Conservation (phyloP, 768 basidiomycete species). For the Lactifluus volemus region DNA sequence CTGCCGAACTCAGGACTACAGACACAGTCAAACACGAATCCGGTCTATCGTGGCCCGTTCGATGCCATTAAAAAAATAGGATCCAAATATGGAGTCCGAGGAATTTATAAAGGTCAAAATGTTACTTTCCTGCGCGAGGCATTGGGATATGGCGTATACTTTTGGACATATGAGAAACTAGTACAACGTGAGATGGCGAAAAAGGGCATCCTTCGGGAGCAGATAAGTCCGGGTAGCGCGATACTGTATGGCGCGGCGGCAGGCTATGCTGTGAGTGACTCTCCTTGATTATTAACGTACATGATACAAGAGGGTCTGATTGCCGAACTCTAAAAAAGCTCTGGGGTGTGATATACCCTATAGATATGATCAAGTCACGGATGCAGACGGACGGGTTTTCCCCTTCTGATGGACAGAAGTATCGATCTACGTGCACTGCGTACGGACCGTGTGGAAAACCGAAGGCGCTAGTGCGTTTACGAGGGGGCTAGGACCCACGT, state of each 20-base stretch:
- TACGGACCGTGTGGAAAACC: slow-evolving; percentile 69
- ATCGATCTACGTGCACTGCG: slow-evolving; percentile 77
- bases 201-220: slow-evolving; percentile 62
- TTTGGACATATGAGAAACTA: slow-evolving; percentile 86
- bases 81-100: slow-evolving; percentile 62
- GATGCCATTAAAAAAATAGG: slow-evolving; percentile 87
- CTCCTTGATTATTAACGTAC: slow-evolving; percentile 6
- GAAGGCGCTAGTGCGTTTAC: slow-evolving; percentile 86
- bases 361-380: slow-evolving; percentile 93
- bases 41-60: slow-evolving; percentile 71
- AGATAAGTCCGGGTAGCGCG: slow-evolving; percentile 70
- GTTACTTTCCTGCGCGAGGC: slow-evolving; percentile 83
- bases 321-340: slow-evolving; percentile 36
- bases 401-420: slow-evolving; percentile 67
- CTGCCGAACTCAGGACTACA: slow-evolving; percentile 59
- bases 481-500: slow-evolving; percentile 83
- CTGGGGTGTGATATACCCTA: slow-evolving; percentile 91
- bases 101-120: slow-evolving; percentile 88
- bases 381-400: slow-evolving; percentile 93
- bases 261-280: slow-evolving; percentile 64
- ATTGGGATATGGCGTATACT: slow-evolving; percentile 79
- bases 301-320: slow-evolving; percentile 10
- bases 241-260: slow-evolving; percentile 86
- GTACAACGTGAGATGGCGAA: slow-evolving; percentile 77
- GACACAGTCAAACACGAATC: slow-evolving; percentile 77